Evolutionary conservation across 1,284 basidiomycete species (phyloP).

Genomic region (Moesziomyces aphidis): DNA sequence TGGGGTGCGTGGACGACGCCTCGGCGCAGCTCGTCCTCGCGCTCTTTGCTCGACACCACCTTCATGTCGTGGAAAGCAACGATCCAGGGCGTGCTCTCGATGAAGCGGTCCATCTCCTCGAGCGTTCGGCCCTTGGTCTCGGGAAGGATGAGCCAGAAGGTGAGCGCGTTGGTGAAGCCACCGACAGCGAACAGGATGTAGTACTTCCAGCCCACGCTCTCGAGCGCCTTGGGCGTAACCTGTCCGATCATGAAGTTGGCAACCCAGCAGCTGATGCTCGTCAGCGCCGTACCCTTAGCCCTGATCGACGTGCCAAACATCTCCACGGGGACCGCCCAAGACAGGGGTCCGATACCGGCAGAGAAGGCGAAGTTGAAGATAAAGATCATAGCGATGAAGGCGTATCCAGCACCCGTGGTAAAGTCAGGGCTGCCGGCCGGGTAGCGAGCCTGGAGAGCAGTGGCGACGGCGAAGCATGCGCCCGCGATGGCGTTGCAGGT

Average conservation of each 20-base stretch:
- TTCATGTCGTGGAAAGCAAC: conserved; percentile 60
- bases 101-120: conserved; percentile 74
- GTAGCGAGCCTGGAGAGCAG: conserved; percentile 72
- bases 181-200: conserved; percentile 76
- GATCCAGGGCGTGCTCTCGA: conserved; percentile 72
- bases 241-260: conserved; percentile 70
- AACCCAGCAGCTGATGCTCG: conserved; percentile 73
- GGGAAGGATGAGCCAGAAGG: conserved; percentile 72
- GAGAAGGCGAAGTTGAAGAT: conserved; percentile 75
- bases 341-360: conserved; percentile 71
- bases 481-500: conserved; percentile 73
- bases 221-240: conserved; percentile 68
- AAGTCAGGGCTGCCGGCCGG: conserved; percentile 69
- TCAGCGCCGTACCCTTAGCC: conserved; percentile 75
- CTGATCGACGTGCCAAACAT: conserved; percentile 74
- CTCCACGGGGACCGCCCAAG: conserved; percentile 68
- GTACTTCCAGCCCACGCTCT: conserved; percentile 69
- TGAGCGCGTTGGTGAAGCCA: conserved; percentile 75
- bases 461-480: conserved; percentile 73
- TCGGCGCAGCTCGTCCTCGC: conserved; percentile 71
- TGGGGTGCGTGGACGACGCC: conserved; percentile 21
- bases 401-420: conserved; percentile 20
- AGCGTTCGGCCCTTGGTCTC: conserved; percentile 70
- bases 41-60: conserved; percentile 68
- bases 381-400: conserved; percentile 69